phyloP scores from a whole-genome alignment of 768 basidiomycete genomes.

The Tricholoma bakamatsutake region DNA sequence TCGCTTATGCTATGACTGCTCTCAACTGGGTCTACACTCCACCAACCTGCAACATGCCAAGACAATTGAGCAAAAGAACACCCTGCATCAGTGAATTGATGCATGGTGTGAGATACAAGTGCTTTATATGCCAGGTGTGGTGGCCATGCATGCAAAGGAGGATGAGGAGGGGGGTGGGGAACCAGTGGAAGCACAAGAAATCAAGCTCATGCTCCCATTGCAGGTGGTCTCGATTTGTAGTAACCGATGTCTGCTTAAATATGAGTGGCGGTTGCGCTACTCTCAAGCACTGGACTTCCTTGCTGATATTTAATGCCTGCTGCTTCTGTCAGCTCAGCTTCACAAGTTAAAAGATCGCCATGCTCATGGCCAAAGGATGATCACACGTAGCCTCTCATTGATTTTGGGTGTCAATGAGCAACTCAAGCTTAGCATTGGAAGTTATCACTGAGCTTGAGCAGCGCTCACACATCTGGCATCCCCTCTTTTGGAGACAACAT shows the following conservation, averaged over 20 bases:
- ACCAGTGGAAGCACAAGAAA: not conserved
- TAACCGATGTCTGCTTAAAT: not conserved
- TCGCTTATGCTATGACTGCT: not conserved
- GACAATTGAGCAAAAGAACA: not conserved
- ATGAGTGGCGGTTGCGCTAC: constrained; percentile 10
- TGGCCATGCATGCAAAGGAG: not conserved
- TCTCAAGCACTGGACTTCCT: not conserved
- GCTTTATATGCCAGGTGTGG: constrained; percentile 7
- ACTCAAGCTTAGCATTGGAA: not conserved
- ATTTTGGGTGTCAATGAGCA: not conserved
- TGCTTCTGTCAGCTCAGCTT: constrained; percentile 7
- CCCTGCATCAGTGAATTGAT: not conserved
- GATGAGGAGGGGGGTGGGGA: not conserved
- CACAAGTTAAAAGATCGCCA: not conserved
- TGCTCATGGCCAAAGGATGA: not conserved
- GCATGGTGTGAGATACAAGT: no score
- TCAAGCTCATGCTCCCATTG: not conserved
- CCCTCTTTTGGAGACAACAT: not conserved
- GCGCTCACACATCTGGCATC: not conserved
- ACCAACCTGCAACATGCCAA: constrained; percentile 11
- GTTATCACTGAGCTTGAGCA: not conserved
- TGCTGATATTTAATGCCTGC: constrained; percentile 2
- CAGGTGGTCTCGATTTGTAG: not conserved
- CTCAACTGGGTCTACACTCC: constrained; percentile 6
- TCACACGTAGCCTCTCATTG: not conserved